phyloP scores from a whole-genome alignment of 768 basidiomycete genomes.

The Tylopilus sp. region DNA sequence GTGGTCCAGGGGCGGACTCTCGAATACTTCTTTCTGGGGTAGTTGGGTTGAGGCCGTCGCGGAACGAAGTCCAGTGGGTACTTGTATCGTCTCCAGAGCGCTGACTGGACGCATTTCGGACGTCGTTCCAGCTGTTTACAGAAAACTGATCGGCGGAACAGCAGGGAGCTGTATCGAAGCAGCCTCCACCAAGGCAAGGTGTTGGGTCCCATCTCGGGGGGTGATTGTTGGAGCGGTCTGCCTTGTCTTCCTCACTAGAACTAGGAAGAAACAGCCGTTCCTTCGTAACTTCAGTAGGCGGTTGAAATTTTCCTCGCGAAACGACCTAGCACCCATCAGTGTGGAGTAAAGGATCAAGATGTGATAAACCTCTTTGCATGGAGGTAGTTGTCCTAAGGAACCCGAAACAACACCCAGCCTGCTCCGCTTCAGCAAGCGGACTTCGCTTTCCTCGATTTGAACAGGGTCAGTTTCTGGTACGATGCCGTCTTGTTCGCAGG shows the following conservation, averaged over 20 bases:
- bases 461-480: conserved; percentile 31
- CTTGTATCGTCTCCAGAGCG: conserved; percentile 8
- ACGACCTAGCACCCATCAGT: conserved; percentile 10
- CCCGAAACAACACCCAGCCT: background rate
- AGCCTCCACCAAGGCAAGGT: conserved; percentile 26
- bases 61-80: background rate
- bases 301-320: background rate
- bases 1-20: background rate
- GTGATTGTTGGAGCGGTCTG: background rate
- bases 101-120: conserved; percentile 5
- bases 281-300: background rate
- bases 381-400: background rate
- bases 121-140: background rate
- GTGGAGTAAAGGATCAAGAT: background rate
- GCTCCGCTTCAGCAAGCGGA: conserved; percentile 18
- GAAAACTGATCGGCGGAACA: background rate
- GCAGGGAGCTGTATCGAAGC: conserved; percentile 29
- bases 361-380: conserved; percentile 15
- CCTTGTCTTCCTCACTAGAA: conserved; percentile 12
- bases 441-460: conserved; percentile 33
- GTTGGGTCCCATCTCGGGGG: background rate
- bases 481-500: conserved; percentile 32
- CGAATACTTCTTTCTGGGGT: background rate
- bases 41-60: background rate
- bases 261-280: conserved; percentile 18